phyloP scores from a whole-genome alignment of 192 early-diverging fungal genomes.

The Rhizophagus sp. region DNA sequence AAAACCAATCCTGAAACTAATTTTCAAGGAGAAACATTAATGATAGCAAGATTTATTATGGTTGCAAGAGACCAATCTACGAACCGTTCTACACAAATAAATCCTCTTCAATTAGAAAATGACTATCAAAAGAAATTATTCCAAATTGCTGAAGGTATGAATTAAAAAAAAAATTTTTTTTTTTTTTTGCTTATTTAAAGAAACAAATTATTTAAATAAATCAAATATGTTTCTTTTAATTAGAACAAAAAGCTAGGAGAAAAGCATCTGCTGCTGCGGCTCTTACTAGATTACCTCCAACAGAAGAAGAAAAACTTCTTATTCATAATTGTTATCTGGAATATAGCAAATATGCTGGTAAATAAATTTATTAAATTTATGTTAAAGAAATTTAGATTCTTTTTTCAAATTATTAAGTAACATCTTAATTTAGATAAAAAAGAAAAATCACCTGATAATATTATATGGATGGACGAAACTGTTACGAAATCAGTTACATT shows the following conservation, averaged over 20 bases:
- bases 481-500: constrained; percentile 68
- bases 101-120: constrained; percentile 70
- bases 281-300: constrained; percentile 73
- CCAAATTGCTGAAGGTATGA: constrained; percentile 61
- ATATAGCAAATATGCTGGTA: constrained; percentile 61
- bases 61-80: constrained; percentile 76
- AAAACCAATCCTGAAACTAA: neutral
- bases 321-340: constrained; percentile 80
- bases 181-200: too few species aligned
- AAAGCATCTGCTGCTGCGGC: constrained; percentile 40
- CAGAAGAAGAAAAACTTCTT: constrained; percentile 70
- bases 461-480: constrained; percentile 79
- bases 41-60: constrained; percentile 88
- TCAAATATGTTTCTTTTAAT: neutral
- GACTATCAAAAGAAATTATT: constrained; percentile 74
- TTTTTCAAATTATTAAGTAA: neutral
- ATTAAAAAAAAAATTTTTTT: neutral
- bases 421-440: constrained; percentile 27
- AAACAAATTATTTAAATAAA: neutral
- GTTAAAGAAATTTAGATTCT: neutral
- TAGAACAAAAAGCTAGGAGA: constrained; percentile 58
- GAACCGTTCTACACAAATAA: constrained; percentile 68
- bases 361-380: constrained; percentile 15
- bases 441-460: constrained; percentile 41
- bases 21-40: constrained; percentile 50